A percentile compares a stretch with the other conserved stretches of the same genome.
phyloP scores from a whole-genome alignment of 805 yeast species.

The Komagataella populi region DNA sequence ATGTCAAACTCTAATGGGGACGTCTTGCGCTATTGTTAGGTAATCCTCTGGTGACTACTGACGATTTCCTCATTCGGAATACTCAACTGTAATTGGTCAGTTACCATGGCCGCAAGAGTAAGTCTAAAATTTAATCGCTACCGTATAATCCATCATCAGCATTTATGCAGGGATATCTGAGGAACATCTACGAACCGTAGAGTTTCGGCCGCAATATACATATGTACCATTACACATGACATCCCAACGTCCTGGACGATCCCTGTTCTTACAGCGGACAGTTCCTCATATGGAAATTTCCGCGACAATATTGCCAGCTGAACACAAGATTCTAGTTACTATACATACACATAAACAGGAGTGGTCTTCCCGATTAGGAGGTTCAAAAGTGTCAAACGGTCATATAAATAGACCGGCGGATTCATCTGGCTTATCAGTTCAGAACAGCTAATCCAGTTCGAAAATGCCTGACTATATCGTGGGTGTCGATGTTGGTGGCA shows the following conservation, averaged over 20 bases:
- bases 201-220: background rate
- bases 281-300: background rate
- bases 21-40: background rate
- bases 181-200: background rate
- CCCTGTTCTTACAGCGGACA: background rate
- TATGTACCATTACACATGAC: background rate
- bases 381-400: too few relatives aligned
- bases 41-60: background rate
- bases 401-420: too few relatives aligned
- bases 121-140: too few relatives aligned
- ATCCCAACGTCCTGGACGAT: background rate
- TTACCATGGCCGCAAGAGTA: background rate
- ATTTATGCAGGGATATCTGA: background rate
- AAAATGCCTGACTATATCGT: background rate
- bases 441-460: background rate
- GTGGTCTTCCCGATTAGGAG: too few relatives aligned
- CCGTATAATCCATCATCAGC: too few relatives aligned
- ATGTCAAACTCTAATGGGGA: background rate
- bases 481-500: conserved; percentile 40
- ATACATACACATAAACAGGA: too few relatives aligned
- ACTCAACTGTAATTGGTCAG: background rate
- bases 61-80: background rate
- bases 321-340: background rate
- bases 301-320: background rate
- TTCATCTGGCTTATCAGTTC: too few relatives aligned